Evolutionary conservation across 2,329 filamentous ascomycete species (phyloP).

Genomic region (Capronia epimyces): DNA sequence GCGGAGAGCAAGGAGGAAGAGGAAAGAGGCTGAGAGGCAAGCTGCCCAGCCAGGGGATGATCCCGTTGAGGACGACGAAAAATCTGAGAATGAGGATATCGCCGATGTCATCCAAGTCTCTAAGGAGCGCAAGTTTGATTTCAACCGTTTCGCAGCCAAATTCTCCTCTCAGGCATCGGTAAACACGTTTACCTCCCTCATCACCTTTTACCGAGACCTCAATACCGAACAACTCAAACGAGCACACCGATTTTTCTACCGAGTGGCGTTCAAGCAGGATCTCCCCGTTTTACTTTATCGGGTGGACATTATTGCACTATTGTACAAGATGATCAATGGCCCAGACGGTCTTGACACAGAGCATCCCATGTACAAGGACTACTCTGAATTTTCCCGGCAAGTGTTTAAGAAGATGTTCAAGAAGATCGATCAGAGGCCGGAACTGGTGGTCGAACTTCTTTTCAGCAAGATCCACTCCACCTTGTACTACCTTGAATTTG

Average conservation of each 20-base stretch:
- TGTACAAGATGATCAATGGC: slow-evolving; percentile 89
- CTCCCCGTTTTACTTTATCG: slow-evolving; percentile 83
- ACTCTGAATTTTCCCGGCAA: slow-evolving; percentile 83
- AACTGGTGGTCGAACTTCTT: slow-evolving; percentile 82
- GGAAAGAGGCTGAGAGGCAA: slow-evolving; percentile 54
- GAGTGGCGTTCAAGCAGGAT: slow-evolving; percentile 90
- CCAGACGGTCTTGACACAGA: slow-evolving; percentile 67
- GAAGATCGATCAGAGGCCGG: slow-evolving; percentile 78
- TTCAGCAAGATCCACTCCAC: slow-evolving; percentile 88
- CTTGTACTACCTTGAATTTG: slow-evolving; percentile 82
- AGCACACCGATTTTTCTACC: slow-evolving; percentile 88
- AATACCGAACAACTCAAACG: slow-evolving; percentile 77
- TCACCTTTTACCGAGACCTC: slow-evolving; percentile 74
- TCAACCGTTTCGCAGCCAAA: slow-evolving; percentile 70
- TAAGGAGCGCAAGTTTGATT: slow-evolving; percentile 89
- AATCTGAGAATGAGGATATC: slow-evolving; percentile 69
- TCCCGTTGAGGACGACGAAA: slow-evolving; percentile 49
- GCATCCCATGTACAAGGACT: slow-evolving; percentile 70
- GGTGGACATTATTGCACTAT: slow-evolving; percentile 80
- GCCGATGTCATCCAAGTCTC: slow-evolving; percentile 63
- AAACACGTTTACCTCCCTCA: slow-evolving; percentile 79
- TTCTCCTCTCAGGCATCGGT: slow-evolving; percentile 82
- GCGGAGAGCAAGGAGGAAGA: slow-evolving; percentile 66
- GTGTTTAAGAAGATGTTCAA: slow-evolving; percentile 74
- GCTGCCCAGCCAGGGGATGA: slow-evolving; percentile 37